Percentiles rank a stretch among this genome's conserved stretches.
phyloP scores from a whole-genome alignment of 179 eudicot species.

The Silene noctiflora region DNA sequence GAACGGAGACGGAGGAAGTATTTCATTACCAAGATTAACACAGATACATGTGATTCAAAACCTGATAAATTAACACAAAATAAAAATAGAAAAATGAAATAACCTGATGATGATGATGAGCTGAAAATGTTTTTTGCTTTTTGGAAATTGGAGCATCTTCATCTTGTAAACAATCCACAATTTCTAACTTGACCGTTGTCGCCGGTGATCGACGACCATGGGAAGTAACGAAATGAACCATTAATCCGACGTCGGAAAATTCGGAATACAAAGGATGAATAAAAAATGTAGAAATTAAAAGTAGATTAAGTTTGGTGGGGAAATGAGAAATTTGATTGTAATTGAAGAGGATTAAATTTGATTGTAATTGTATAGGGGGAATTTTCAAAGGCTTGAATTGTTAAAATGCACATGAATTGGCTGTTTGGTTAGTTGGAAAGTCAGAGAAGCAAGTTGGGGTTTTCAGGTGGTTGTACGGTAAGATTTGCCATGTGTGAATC shows the following conservation, averaged over 20 bases:
- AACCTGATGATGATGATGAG: constrained; percentile 41
- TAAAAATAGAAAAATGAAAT: not conserved
- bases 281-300: not conserved
- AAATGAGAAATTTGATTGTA: no score
- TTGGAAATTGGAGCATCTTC: constrained; percentile 38
- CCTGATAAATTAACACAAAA: not conserved
- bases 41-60: no score
- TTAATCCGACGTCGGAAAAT: constrained; percentile 10
- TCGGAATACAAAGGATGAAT: not conserved
- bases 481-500: constrained; percentile 21
- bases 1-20: no score
- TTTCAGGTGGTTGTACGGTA: not conserved
- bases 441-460: constrained; percentile 14
- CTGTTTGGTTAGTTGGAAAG: constrained; percentile 20
- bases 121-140: constrained; percentile 30
- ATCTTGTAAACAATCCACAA: constrained; percentile 41
- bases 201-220: constrained; percentile 23
- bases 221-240: constrained; percentile 35
- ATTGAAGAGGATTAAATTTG: no score
- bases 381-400: constrained; percentile 8
- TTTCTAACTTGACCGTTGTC: constrained; percentile 38
- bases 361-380: no score
- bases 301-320: constrained; percentile 6
- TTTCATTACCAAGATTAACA: not conserved
- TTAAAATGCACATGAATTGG: constrained; percentile 5